These are phyloP conservation scores for Pichia californica DNA, from an alignment of 805 yeast genomes.

Conservation along the genomic window DNA sequence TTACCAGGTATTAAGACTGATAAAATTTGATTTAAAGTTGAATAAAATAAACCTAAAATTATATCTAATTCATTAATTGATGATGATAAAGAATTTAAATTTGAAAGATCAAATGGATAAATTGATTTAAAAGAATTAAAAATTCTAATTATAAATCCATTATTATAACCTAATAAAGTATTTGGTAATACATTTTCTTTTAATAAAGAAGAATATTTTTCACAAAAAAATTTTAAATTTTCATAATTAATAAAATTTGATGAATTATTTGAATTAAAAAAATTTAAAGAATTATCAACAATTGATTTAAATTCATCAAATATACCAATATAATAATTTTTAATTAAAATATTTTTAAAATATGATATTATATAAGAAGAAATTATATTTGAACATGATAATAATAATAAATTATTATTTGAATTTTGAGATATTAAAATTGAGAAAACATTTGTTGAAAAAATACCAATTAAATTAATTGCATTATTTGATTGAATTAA, in stretches of 20 bases:
- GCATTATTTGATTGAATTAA: slow-evolving; percentile 4
- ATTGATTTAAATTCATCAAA: slow-evolving; percentile 8
- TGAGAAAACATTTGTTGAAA: slow-evolving; percentile 11
- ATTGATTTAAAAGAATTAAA: slow-evolving; percentile 11
- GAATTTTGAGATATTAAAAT: not conserved
- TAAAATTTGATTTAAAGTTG: slow-evolving; percentile 3
- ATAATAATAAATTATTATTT: too few relatives aligned
- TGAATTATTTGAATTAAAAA: not conserved
- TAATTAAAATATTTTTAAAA: slow-evolving; percentile 2
- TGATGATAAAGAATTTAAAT: not conserved
- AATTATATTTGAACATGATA: too few relatives aligned
- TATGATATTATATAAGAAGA: not conserved
- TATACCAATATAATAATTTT: not conserved
- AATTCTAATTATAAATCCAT: slow-evolving; percentile 10
- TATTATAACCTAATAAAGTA: slow-evolving; percentile 8
- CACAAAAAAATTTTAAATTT: slow-evolving; percentile 8
- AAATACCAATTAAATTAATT: slow-evolving; percentile 11
- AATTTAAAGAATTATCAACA: slow-evolving; percentile 6
- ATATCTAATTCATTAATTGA: not conserved
- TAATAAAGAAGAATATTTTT: slow-evolving; percentile 3
- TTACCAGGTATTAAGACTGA: slow-evolving; percentile 7
- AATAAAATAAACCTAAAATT: slow-evolving; percentile 1
- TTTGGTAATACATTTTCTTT: not conserved
- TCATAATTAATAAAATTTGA: slow-evolving; percentile 6
- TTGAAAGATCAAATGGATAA: slow-evolving; percentile 10